Percentiles rank a stretch among this genome's conserved stretches.
phyloP scores from a whole-genome alignment of 805 yeast species.

The Lachancea lanzarotensis region DNA sequence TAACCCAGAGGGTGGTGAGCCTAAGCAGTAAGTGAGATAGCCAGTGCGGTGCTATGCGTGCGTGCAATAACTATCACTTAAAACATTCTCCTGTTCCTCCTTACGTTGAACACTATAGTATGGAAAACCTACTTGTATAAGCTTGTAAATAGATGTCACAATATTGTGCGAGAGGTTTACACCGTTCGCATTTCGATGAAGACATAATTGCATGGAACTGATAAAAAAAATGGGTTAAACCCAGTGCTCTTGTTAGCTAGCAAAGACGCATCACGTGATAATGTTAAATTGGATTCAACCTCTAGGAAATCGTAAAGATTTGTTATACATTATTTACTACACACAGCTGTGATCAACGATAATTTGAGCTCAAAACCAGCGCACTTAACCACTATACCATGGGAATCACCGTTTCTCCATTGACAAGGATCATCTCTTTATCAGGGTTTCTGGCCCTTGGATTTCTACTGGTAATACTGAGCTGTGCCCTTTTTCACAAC shows the following conservation, averaged over 20 bases:
- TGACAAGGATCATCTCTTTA: conserved; percentile 31
- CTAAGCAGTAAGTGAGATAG: conserved; percentile 15
- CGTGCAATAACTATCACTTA: background rate
- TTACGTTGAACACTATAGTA: conserved; percentile 1
- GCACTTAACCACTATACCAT: conserved; percentile 3
- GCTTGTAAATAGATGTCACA: conserved; percentile 11
- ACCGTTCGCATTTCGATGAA: background rate
- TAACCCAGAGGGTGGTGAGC: conserved; percentile 17
- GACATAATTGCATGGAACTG: background rate
- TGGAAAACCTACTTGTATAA: conserved; percentile 9
- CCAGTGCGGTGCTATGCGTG: background rate
- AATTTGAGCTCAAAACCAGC: no score
- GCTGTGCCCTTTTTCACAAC: conserved; percentile 81
- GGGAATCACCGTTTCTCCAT: conserved; percentile 31
- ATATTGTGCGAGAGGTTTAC: conserved; percentile 5
- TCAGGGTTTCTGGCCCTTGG: conserved; percentile 70
- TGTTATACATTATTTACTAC: no score
- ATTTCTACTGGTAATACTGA: conserved; percentile 76
- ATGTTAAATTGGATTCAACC: no score
- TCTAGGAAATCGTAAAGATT: background rate
- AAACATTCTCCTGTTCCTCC: background rate
- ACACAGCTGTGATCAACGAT: no score
- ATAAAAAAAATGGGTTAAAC: no score
- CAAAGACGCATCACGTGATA: no score
- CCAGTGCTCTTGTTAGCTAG: no score